phyloP scores from a whole-genome alignment of 2,329 filamentous ascomycete genomes.

The Colletotrichum costaricense region DNA sequence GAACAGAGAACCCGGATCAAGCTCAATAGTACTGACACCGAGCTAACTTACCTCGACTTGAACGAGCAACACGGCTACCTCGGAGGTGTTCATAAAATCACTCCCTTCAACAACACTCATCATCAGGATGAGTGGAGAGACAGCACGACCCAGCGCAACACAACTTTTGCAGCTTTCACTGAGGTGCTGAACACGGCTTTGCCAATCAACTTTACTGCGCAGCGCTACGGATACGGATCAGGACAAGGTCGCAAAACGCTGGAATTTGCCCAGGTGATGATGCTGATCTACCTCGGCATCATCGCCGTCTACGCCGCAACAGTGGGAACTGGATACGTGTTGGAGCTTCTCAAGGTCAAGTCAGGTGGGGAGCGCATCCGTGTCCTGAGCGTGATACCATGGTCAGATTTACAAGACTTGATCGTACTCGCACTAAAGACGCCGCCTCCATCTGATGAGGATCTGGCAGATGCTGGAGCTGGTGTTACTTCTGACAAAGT shows the following conservation, averaged over 20 bases:
- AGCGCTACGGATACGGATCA: conserved; percentile 10
- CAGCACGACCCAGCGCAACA: neutral
- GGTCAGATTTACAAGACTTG: conserved; percentile 23
- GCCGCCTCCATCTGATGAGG: neutral
- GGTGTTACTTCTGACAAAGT: neutral
- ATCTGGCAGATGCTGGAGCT: neutral
- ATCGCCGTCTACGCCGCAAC: neutral
- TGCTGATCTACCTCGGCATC: conserved; percentile 7
- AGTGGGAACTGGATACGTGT: neutral
- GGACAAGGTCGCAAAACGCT: neutral
- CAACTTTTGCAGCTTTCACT: neutral
- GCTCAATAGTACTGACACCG: neutral
- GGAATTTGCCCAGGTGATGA: neutral
- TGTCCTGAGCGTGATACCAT: neutral
- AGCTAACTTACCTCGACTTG: neutral
- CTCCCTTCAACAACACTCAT: neutral
- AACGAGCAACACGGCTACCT: neutral
- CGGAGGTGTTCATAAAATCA: neutral
- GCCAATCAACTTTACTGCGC: neutral
- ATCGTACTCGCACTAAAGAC: conserved; percentile 1
- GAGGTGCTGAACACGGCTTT: neutral
- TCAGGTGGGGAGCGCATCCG: neutral
- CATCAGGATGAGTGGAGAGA: too few species aligned
- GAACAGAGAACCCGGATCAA: neutral
- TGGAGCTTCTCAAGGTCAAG: neutral